Percentiles rank a stretch among this genome's conserved stretches.
Evolutionary conservation across 495 filamentous ascomycete species (phyloP).

Genomic region (Penicillium psychrofluorescens): DNA sequence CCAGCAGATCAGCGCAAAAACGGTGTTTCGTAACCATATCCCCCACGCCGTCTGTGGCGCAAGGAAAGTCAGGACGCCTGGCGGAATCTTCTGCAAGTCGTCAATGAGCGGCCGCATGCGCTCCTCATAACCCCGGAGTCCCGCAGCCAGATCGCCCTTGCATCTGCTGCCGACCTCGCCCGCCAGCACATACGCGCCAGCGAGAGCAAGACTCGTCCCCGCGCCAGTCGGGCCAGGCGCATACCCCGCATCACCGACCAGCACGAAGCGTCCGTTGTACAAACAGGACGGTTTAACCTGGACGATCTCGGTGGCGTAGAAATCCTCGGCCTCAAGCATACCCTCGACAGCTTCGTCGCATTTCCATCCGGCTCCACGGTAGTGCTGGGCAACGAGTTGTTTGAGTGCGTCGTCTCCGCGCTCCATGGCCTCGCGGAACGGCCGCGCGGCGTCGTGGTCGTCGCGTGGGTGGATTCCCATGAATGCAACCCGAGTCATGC

Average conservation of each 20-base stretch:
- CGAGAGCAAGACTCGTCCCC: constrained; percentile 34
- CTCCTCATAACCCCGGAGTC: constrained; percentile 32
- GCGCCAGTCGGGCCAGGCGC: constrained; percentile 31
- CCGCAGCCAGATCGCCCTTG: constrained; percentile 20
- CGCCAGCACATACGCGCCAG: constrained; percentile 43
- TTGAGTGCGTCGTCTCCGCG: constrained; percentile 34
- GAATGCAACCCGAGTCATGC: constrained; percentile 20
- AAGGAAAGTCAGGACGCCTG: constrained; percentile 9
- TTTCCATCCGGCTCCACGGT: constrained; percentile 36
- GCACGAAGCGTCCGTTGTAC: constrained; percentile 26
- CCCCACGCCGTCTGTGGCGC: constrained; percentile 35
- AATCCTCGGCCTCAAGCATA: constrained; percentile 38
- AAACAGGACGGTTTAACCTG: constrained; percentile 35
- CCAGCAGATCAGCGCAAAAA: constrained; percentile 13
- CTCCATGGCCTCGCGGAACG: constrained; percentile 29
- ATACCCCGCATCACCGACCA: constrained; percentile 38
- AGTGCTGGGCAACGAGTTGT: constrained; percentile 25
- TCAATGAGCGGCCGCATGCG: constrained; percentile 34
- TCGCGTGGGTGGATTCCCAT: constrained; percentile 22
- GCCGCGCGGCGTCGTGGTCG: constrained; percentile 13
- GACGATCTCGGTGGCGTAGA: constrained; percentile 38
- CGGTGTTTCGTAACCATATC: constrained; percentile 16
- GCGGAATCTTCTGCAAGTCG: constrained; percentile 27
- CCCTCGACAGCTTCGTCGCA: constrained; percentile 22
- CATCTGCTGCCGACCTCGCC: constrained; percentile 31